Evolutionary conservation across 2,329 filamentous ascomycete genomes (phyloP).

Genomic region (Trichophyton rubrum): DNA sequence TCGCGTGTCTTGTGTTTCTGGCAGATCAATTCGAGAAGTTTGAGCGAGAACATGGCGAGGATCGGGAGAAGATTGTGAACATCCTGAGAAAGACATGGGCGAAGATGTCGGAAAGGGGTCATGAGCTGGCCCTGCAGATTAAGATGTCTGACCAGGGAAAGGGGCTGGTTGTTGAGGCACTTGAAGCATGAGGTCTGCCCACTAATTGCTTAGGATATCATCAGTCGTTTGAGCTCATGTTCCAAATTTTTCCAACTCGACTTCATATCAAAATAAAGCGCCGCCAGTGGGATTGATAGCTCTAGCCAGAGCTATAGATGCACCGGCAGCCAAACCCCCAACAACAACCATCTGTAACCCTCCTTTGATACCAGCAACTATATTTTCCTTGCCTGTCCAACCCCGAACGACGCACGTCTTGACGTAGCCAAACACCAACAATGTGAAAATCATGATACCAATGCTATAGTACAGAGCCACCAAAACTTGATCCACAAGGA

Average conservation of each 20-base stretch:
- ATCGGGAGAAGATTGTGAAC: constrained; percentile 63
- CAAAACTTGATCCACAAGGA: constrained; percentile 40
- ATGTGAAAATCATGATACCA: constrained; percentile 30
- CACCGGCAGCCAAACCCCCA: constrained; percentile 52
- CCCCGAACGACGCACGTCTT: constrained; percentile 37
- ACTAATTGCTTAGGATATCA: neutral
- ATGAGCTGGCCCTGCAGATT: constrained; percentile 53
- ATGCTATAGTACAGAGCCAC: constrained; percentile 39
- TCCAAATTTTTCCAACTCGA: neutral
- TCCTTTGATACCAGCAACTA: constrained; percentile 44
- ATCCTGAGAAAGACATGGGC: constrained; percentile 64
- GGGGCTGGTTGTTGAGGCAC: constrained; percentile 50
- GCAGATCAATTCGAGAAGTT: constrained; percentile 79
- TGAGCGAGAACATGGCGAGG: constrained; percentile 47
- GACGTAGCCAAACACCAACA: constrained; percentile 32
- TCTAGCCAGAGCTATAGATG: constrained; percentile 51
- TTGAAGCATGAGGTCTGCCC: constrained; percentile 21
- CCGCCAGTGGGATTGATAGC: constrained; percentile 33
- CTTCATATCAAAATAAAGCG: neutral
- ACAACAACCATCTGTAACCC: constrained; percentile 53
- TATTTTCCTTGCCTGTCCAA: constrained; percentile 34
- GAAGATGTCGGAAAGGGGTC: constrained; percentile 57
- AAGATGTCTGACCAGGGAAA: constrained; percentile 51
- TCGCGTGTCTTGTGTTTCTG: constrained; percentile 75
- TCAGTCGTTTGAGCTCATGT: neutral